Conservation (phyloP, 2,329 filamentous ascomycete species). For the Corynespora cassiicola region DNA sequence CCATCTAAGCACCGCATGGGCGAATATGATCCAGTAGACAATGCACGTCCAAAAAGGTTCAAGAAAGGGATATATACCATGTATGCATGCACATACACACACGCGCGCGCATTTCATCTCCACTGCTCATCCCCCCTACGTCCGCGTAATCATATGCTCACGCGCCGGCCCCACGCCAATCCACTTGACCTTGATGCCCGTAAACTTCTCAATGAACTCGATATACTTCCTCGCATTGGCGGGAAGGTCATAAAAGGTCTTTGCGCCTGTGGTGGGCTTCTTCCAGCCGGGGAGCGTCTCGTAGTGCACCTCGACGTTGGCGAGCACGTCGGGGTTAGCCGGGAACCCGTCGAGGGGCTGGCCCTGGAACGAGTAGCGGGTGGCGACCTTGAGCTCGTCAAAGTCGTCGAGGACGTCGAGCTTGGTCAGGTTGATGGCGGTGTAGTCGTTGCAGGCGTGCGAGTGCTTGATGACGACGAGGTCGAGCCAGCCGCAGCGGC, state of each 20-base stretch:
- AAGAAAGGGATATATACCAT: too few species aligned
- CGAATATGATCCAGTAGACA: too few species aligned
- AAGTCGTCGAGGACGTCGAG: constrained; percentile 78
- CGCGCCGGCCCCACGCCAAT: constrained; percentile 72
- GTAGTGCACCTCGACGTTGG: constrained; percentile 69
- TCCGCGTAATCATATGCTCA: constrained; percentile 71
- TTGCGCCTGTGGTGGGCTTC: constrained; percentile 65
- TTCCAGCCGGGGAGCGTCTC: constrained; percentile 75
- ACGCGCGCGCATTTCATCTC: too few species aligned
- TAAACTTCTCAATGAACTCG: constrained; percentile 70
- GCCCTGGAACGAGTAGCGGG: constrained; percentile 69
- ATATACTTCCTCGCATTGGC: constrained; percentile 70
- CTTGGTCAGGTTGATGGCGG: constrained; percentile 68
- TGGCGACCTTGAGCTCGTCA: constrained; percentile 74
- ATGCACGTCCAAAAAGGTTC: too few species aligned
- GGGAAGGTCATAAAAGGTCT: constrained; percentile 68
- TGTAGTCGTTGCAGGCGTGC: constrained; percentile 70
- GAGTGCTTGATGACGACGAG: constrained; percentile 74
- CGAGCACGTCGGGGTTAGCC: constrained; percentile 65
- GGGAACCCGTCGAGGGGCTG: constrained; percentile 68
- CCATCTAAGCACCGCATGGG: too few species aligned
- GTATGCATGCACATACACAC: too few species aligned
- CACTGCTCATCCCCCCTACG: too few species aligned
- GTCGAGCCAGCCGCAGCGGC: constrained; percentile 71
- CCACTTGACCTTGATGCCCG: constrained; percentile 68